phyloP scores from a whole-genome alignment of 1,284 basidiomycete species.

The Cryptococcus floricola region DNA sequence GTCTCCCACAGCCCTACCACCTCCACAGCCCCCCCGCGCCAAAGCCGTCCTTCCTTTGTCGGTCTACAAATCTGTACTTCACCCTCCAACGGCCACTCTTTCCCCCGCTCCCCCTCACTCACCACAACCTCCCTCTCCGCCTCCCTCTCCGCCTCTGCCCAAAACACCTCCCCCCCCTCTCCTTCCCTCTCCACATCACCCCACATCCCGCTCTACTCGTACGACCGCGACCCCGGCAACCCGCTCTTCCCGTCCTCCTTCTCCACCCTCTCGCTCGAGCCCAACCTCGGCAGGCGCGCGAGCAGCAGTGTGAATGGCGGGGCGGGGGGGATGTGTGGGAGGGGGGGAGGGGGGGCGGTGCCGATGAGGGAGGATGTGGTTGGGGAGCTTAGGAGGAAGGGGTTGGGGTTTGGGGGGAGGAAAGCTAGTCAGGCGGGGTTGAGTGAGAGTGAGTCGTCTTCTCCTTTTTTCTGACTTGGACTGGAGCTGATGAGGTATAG shows the following conservation, averaged over 20 bases:
- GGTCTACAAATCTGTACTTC: slow-evolving; percentile 42
- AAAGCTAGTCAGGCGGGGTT: slow-evolving; percentile 40
- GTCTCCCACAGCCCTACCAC: neutral
- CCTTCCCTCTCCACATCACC: slow-evolving; percentile 3
- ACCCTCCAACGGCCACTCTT: slow-evolving; percentile 7
- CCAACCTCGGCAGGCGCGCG: slow-evolving; percentile 42
- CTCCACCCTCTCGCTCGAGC: slow-evolving; percentile 33
- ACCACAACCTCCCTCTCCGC: neutral
- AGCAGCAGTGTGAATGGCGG: slow-evolving; percentile 14
- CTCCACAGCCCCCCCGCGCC: neutral
- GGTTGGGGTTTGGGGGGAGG: slow-evolving; percentile 25
- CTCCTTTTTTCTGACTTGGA: neutral
- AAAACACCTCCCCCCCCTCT: slow-evolving; percentile 1
- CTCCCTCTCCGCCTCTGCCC: neutral
- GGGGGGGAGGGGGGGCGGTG: neutral
- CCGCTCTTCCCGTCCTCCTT: slow-evolving; percentile 46
- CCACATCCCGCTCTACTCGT: slow-evolving; percentile 19
- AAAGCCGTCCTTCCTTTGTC: slow-evolving; percentile 30
- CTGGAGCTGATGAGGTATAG: slow-evolving; percentile 8
- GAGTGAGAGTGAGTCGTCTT: slow-evolving; percentile 45
- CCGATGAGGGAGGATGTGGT: neutral
- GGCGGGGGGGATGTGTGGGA: slow-evolving; percentile 7
- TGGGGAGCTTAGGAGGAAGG: slow-evolving; percentile 13
- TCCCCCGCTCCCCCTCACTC: neutral
- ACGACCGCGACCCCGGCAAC: slow-evolving; percentile 41